phyloP scores from a whole-genome alignment of 371 early-diverging fungal genomes.

The Basidiobolus meristosporus region DNA sequence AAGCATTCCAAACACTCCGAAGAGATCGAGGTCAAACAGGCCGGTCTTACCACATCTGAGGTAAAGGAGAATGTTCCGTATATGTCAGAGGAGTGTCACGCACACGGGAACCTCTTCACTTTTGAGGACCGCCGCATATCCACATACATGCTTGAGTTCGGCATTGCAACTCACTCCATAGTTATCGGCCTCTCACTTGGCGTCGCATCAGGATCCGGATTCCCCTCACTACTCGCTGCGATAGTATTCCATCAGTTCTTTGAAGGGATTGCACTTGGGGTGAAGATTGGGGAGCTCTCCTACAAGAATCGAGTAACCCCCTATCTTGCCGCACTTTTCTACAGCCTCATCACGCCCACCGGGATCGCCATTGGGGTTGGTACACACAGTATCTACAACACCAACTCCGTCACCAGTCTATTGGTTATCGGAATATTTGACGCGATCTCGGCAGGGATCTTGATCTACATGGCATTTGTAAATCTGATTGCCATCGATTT shows the following conservation, averaged over 20 bases:
- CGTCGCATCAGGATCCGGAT: conserved; percentile 33
- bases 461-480: conserved; percentile 55
- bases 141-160: conserved; percentile 53
- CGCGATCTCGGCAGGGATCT: conserved; percentile 56
- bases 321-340: background rate
- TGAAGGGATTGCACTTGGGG: conserved; percentile 72
- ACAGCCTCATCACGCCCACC: conserved; percentile 10
- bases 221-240: conserved; percentile 55
- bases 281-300: conserved; percentile 36
- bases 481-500: conserved; percentile 52
- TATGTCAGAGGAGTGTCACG: no score
- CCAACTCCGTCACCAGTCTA: conserved; percentile 24
- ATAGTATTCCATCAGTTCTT: conserved; percentile 82
- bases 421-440: conserved; percentile 55
- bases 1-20: background rate
- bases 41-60: no score
- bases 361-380: conserved; percentile 62
- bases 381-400: conserved; percentile 29
- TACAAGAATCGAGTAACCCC: conserved; percentile 5
- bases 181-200: conserved; percentile 72
- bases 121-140: background rate
- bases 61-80: no score
- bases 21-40: no score
- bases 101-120: no score
- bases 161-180: conserved; percentile 72